phyloP scores from a whole-genome alignment of 2,329 filamentous ascomycete species.

The Neonectria sp. region DNA sequence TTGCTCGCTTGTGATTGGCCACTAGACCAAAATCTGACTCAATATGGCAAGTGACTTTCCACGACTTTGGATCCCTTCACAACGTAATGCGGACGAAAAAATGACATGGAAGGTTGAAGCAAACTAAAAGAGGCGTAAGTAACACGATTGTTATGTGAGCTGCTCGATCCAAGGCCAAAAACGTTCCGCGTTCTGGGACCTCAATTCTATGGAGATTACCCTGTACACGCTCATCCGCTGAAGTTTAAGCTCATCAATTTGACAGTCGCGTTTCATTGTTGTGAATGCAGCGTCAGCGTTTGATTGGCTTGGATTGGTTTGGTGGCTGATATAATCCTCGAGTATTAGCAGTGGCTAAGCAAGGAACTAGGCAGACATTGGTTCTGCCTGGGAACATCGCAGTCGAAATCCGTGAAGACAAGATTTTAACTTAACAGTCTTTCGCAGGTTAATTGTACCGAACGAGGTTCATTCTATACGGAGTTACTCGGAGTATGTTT shows the following conservation, averaged over 20 bases:
- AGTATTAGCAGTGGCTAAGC: not conserved
- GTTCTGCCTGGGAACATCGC: no score
- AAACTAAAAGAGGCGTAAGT: not conserved
- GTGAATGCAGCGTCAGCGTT: not conserved
- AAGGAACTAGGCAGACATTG: not conserved
- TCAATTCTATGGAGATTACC: not conserved
- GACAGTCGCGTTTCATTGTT: not conserved
- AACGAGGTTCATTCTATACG: not conserved
- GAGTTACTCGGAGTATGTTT: not conserved
- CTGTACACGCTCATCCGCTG: not conserved
- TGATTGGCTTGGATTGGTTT: not conserved
- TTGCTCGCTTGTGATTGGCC: conserved; percentile 32
- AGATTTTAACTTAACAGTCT: no score
- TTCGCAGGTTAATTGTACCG: no score
- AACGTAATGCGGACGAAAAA: no score
- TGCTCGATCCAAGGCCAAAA: not conserved
- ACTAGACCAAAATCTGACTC: conserved; percentile 13
- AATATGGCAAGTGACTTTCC: conserved; percentile 33
- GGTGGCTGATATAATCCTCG: not conserved
- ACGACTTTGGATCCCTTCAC: not conserved
- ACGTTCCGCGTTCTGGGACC: not conserved
- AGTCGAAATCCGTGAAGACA: no score
- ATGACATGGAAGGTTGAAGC: not conserved
- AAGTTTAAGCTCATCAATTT: not conserved
- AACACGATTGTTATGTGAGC: not conserved